Conservation (phyloP, 2,329 filamentous ascomycete genomes). For the Aspergillus sp. region DNA sequence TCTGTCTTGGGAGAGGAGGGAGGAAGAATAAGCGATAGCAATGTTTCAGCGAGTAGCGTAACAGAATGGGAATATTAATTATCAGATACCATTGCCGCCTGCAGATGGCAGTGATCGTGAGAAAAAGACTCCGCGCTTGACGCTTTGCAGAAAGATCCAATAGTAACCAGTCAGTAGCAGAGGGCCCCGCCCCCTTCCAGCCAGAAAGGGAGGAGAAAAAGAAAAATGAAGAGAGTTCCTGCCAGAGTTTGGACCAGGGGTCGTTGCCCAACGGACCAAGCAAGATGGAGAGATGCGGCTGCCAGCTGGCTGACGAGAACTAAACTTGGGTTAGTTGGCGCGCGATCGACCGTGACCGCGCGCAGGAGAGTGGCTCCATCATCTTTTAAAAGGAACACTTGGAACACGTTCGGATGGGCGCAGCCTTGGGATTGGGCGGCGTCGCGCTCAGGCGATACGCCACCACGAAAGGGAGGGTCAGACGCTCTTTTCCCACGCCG, state of each 20-base stretch:
- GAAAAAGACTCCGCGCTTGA: slow-evolving; percentile 10
- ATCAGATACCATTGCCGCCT: slow-evolving; percentile 16
- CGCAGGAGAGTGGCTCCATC: slow-evolving; percentile 19
- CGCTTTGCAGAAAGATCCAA: slow-evolving; percentile 9
- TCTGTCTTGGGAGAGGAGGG: slow-evolving; percentile 10
- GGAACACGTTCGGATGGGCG: background rate
- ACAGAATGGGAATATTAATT: slow-evolving; percentile 12
- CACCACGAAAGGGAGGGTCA: slow-evolving; percentile 18
- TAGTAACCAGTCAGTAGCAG: slow-evolving; percentile 8
- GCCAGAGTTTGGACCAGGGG: slow-evolving; percentile 8
- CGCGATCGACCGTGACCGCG: slow-evolving; percentile 40
- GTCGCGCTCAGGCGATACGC: slow-evolving; percentile 33
- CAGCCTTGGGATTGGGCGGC: slow-evolving; percentile 11
- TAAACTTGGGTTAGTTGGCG: slow-evolving; percentile 31
- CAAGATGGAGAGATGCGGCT: slow-evolving; percentile 21
- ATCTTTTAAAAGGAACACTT: background rate
- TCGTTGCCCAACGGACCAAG: slow-evolving; percentile 11
- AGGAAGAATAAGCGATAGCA: slow-evolving; percentile 20
- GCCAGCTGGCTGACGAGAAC: slow-evolving; percentile 26
- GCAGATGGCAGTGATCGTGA: slow-evolving; percentile 12
- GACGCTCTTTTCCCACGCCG: slow-evolving; percentile 14
- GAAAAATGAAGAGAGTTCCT: slow-evolving; percentile 5
- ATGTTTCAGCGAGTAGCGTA: slow-evolving; percentile 17
- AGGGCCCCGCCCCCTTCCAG: background rate
- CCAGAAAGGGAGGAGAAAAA: background rate